Conservation (phyloP, 371 early-diverging fungal species). For the Phascolomyces articulosus region DNA sequence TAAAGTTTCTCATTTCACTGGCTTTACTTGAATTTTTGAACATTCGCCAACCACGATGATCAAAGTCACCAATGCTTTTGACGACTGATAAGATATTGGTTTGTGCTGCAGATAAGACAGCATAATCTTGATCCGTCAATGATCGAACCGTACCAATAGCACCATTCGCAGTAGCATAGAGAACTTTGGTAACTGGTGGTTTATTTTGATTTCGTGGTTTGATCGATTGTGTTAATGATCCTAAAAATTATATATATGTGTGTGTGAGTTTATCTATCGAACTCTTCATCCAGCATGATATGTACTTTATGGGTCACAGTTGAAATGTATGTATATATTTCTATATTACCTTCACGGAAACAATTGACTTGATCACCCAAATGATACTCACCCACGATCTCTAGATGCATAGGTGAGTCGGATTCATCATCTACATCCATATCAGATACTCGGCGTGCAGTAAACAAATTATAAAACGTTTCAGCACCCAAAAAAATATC, state of each 20-base stretch:
- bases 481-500: conserved; percentile 71
- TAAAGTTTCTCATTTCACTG: conserved; percentile 52
- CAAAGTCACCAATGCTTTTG: conserved; percentile 61
- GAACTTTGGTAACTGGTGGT: conserved; percentile 35
- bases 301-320: too few species aligned
- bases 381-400: conserved; percentile 72
- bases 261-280: background rate
- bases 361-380: conserved; percentile 84
- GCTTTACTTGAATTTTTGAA: conserved; percentile 56
- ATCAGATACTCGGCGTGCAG: conserved; percentile 50
- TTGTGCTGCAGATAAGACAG: conserved; percentile 67
- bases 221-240: background rate
- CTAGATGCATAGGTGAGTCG: conserved; percentile 51
- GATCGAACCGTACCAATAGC: conserved; percentile 77
- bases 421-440: conserved; percentile 10
- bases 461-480: conserved; percentile 61
- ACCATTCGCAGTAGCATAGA: conserved; percentile 83
- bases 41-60: conserved; percentile 67
- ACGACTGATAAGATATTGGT: conserved; percentile 58
- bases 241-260: background rate
- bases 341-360: conserved; percentile 60
- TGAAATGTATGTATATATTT: background rate
- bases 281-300: background rate
- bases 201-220: background rate
- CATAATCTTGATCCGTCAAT: conserved; percentile 59